Evolutionary conservation across 805 yeast genomes (phyloP).

Genomic region (Komagataella pastoris): DNA sequence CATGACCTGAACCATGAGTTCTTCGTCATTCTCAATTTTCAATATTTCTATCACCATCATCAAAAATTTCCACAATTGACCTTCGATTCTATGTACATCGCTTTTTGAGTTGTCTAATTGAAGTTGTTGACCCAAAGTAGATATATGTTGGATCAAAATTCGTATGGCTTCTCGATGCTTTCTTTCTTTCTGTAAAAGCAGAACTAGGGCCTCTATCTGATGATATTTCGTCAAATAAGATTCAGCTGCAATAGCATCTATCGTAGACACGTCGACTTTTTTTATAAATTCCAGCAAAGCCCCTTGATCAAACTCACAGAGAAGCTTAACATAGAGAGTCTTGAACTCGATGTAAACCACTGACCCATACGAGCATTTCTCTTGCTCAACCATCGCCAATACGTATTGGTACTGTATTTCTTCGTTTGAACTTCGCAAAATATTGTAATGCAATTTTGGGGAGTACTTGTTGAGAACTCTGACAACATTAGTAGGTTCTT

Average conservation of each 20-base stretch:
- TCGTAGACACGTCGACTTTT: neutral
- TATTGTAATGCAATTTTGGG: conserved; percentile 25
- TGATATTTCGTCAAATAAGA: conserved; percentile 11
- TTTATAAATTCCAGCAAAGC: conserved; percentile 3
- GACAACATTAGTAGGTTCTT: conserved; percentile 23
- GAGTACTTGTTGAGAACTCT: conserved; percentile 19
- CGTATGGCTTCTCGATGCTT: conserved; percentile 17
- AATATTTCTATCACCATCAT: conserved; percentile 15
- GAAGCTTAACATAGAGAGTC: conserved; percentile 13
- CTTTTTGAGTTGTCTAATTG: conserved; percentile 1
- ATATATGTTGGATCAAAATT: conserved; percentile 1
- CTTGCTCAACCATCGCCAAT: conserved; percentile 11
- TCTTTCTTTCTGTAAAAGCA: conserved; percentile 13
- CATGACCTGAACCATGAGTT: conserved; percentile 24
- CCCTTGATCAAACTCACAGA: conserved; percentile 10
- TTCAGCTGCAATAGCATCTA: conserved; percentile 7
- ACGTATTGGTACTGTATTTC: conserved; percentile 20
- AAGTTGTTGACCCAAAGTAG: neutral
- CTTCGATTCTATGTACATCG: conserved; percentile 10
- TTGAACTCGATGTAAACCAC: conserved; percentile 4
- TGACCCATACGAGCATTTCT: neutral
- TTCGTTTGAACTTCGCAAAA: conserved; percentile 18
- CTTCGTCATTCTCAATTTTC: conserved; percentile 17
- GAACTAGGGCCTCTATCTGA: conserved; percentile 19
- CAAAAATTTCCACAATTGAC: conserved; percentile 21